Conservation (phyloP, 805 yeast genomes). For the Hanseniaspora guilliermondii region DNA sequence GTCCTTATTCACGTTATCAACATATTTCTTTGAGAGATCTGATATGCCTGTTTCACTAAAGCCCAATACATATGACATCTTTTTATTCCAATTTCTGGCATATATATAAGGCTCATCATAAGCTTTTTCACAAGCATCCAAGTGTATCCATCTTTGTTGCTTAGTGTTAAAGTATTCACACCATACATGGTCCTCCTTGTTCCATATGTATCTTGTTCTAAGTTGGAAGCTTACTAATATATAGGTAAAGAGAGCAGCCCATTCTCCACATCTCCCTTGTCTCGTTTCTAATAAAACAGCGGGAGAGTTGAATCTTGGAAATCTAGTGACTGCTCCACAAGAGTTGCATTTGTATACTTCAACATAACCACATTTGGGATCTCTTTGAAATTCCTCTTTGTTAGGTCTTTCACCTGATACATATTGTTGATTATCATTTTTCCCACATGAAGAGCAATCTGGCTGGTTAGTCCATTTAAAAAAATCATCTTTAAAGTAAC, state of each 20-base stretch:
- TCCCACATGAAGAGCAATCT: slow-evolving; percentile 42
- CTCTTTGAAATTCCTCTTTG: slow-evolving; percentile 33
- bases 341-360: slow-evolving; percentile 53
- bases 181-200: slow-evolving; percentile 93
- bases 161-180: slow-evolving; percentile 65
- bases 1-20: slow-evolving; percentile 29
- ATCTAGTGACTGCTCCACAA: slow-evolving; percentile 41
- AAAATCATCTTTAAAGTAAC: slow-evolving; percentile 67
- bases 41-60: slow-evolving; percentile 46
- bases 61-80: slow-evolving; percentile 79
- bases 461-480: slow-evolving; percentile 77
- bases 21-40: slow-evolving; percentile 63
- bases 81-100: slow-evolving; percentile 80
- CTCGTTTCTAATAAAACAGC: slow-evolving; percentile 46
- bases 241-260: slow-evolving; percentile 76
- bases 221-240: slow-evolving; percentile 55
- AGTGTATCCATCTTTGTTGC: slow-evolving; percentile 67
- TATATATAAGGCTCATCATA: slow-evolving; percentile 72
- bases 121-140: slow-evolving; percentile 79
- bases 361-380: slow-evolving; percentile 38
- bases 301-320: slow-evolving; percentile 69
- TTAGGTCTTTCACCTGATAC: slow-evolving; percentile 35
- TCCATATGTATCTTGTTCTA: slow-evolving; percentile 67
- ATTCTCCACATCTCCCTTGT: slow-evolving; percentile 86
- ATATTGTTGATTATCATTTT: slow-evolving; percentile 28